Base-by-base conservation (phyloP, 306 rosid species). In the Begonia masoniana region DNA sequence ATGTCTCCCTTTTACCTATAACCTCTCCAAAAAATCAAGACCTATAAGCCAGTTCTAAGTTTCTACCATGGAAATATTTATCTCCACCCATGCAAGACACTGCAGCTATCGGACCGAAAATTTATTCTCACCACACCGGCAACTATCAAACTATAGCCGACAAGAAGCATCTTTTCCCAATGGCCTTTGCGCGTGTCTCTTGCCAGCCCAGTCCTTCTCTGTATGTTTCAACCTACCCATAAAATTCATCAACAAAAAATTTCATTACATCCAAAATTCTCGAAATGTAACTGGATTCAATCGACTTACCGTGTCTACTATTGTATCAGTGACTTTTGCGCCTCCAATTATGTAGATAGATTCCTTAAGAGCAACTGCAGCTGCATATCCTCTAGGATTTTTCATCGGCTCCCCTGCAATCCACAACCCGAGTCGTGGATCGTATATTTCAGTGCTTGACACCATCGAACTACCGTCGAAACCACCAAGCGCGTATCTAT, bases 341-440 rank as follows among this genome's bases (percentile, higher is more conserved):
- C 95, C 97, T 48, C 95, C 97, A 43, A 89, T 65, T 43, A 73
- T 65, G 52, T 52, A 74, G 43, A 89, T 82, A 9, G 88, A 67
- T 2, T 78, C 85, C 7, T 78, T 59, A 47, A 85, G 67, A 17
- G 72, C 87, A 10, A 73, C 83, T 52, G 95, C 94, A 13, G 69
- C 85, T n/a, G 60, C 65, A 72, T 66, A 73, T 49, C 82, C 79
- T 35, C 76, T 52, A 5, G 61, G 15, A 43, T 62, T 57, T 41
- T 71, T 73, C 78, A 74, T 68, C 21, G 76, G 65, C 54, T 85
- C 80, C 52, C 61, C 91, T 9, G 14, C 51, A 71, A 63, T 69
- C 78, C 80, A 73, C 9, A 66, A 54, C 36, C 68, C 83, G 5
- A 71, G 67, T 50, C 78, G 72, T 12, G 82, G 80, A 70, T 84